Conservation (phyloP, 371 early-diverging fungal species). For the Rozella allomycis region DNA sequence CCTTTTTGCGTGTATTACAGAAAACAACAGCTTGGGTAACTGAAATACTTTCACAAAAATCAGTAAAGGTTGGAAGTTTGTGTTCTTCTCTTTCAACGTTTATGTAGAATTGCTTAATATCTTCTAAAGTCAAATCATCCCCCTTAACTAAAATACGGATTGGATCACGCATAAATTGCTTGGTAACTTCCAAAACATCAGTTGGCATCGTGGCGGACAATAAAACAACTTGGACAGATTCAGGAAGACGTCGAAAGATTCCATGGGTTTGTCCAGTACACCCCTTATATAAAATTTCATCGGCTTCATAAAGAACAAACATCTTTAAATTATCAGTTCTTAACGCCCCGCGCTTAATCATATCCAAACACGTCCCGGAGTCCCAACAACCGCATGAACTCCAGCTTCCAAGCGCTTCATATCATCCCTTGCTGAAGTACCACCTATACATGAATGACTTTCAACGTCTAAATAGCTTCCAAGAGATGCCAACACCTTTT, state of each 20-base stretch:
- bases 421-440: slow-evolving; percentile 78
- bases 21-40: slow-evolving; percentile 98
- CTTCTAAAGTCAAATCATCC: slow-evolving; percentile 99
- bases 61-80: slow-evolving; percentile 89
- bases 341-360: slow-evolving; percentile 78
- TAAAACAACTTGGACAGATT: slow-evolving; percentile 89
- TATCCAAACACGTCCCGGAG: slow-evolving; percentile 98
- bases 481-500: slow-evolving; percentile 66
- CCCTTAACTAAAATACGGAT: slow-evolving; percentile 97
- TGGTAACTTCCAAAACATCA: slow-evolving; percentile 91
- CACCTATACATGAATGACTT: slow-evolving; percentile 93
- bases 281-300: slow-evolving; percentile 90
- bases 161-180: slow-evolving; percentile 89
- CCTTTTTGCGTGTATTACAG: slow-evolving; percentile 95
- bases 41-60: slow-evolving; percentile 83
- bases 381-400: slow-evolving; percentile 88
- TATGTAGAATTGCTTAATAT: slow-evolving; percentile 98
- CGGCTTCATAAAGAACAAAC: slow-evolving; percentile 98
- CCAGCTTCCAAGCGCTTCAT: slow-evolving; percentile 47
- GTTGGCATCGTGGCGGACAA: slow-evolving; percentile 92
- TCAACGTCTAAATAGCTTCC: slow-evolving; percentile 83
- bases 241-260: slow-evolving; percentile 81
- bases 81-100: slow-evolving; percentile 87
- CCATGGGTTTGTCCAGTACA: slow-evolving; percentile 98
- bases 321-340: slow-evolving; percentile 78